These are phyloP conservation scores for Vanrija sp. DNA, from an alignment of 1,284 basidiomycete genomes.

Conservation along the genomic window DNA sequence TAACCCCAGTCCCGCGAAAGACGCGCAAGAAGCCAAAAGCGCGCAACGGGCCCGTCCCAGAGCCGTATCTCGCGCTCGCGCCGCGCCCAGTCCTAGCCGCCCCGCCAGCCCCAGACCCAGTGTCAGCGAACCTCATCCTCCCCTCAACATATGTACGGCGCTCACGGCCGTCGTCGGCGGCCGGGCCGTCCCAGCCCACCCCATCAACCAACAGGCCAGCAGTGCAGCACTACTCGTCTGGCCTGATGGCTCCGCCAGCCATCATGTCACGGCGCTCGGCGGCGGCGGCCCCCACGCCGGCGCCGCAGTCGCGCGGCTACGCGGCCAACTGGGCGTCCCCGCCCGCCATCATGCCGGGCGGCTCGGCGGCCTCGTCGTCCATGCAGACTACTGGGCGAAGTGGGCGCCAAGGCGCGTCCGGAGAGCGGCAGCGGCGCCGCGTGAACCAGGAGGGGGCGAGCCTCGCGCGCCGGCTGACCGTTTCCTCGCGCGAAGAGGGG, in stretches of 20 bases:
- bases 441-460: background rate
- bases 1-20: slow-evolving; percentile 11
- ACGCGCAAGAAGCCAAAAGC: slow-evolving; percentile 31
- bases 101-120: background rate
- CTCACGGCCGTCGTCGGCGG: background rate
- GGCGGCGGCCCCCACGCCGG: background rate
- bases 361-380: too few species aligned
- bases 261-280: slow-evolving; percentile 28
- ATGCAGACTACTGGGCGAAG: too few species aligned
- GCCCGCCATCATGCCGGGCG: slow-evolving; percentile 38
- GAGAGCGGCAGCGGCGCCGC: background rate
- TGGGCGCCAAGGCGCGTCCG: too few species aligned
- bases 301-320: slow-evolving; percentile 16
- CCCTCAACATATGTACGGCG: slow-evolving; percentile 19
- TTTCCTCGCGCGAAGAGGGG: slow-evolving; percentile 38
- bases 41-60: slow-evolving; percentile 21
- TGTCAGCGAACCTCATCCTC: slow-evolving; percentile 19
- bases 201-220: too few species aligned
- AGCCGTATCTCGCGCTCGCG: slow-evolving; percentile 42
- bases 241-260: slow-evolving; percentile 28
- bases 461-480: slow-evolving; percentile 22
- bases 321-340: slow-evolving; percentile 36
- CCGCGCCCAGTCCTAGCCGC: slow-evolving; percentile 24
- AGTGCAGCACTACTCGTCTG: slow-evolving; percentile 20
- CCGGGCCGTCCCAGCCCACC: background rate